These are phyloP conservation scores for Coprinellus aureogranulatus DNA, from an alignment of 768 basidiomycete genomes.

Conservation along the genomic window DNA sequence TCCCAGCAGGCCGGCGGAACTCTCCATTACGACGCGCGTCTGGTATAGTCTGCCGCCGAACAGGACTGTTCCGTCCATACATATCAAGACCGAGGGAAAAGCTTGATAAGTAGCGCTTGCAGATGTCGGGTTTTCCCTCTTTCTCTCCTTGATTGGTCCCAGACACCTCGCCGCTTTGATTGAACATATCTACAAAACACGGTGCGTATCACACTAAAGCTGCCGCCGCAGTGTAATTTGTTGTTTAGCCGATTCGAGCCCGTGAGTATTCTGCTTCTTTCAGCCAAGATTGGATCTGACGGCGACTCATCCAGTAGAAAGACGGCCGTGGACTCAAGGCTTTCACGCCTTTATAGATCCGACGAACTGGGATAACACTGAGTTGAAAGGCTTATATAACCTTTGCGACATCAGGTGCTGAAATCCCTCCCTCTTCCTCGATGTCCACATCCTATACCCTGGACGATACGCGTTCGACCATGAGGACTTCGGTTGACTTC, in stretches of 20 bases:
- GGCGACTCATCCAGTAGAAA: background rate
- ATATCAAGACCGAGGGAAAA: too few species aligned
- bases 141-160: background rate
- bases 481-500: constrained; percentile 31
- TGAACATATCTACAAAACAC: too few species aligned
- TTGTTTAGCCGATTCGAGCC: background rate
- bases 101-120: background rate
- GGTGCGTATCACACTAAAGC: constrained; percentile 1
- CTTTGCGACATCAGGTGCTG: constrained; percentile 8
- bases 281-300: constrained; percentile 6
- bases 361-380: constrained; percentile 30
- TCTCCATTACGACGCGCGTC: background rate
- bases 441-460: constrained; percentile 28
- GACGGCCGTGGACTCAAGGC: constrained; percentile 2
- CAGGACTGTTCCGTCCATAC: too few species aligned
- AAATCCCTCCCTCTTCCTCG: constrained; percentile 23
- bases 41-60: background rate
- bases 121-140: background rate
- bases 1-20: background rate
- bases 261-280: background rate
- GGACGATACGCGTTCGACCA: constrained; percentile 20
- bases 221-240: background rate
- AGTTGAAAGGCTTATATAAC: constrained; percentile 17
- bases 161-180: background rate
- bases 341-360: constrained; percentile 24